Conservation (phyloP, 2,329 filamentous ascomycete genomes). For the Trichoderma polysporum region DNA sequence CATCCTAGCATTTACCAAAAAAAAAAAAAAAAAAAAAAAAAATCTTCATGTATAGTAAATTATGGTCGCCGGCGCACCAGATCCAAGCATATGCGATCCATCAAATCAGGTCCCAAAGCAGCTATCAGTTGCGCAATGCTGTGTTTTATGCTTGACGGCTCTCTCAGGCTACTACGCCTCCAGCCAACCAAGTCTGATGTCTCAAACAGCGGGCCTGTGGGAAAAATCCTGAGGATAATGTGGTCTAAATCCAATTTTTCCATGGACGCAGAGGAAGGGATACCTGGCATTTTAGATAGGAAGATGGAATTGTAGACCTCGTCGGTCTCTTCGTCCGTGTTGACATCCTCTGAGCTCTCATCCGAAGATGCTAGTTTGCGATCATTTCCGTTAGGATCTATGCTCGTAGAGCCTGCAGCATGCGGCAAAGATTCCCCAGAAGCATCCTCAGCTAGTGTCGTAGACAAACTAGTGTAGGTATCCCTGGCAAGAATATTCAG, state of each 20-base stretch:
- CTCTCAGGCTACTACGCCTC: conserved; percentile 51
- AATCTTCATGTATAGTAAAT: background rate
- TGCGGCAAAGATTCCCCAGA: background rate
- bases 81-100: conserved; percentile 58
- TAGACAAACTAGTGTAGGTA: conserved; percentile 54
- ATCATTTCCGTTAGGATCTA: background rate
- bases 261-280: conserved; percentile 57
- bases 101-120: conserved; percentile 61
- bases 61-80: conserved; percentile 36
- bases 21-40: background rate
- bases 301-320: conserved; percentile 49
- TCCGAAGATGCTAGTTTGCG: background rate
- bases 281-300: conserved; percentile 64
- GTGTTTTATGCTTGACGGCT: conserved; percentile 56
- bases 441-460: conserved; percentile 9
- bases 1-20: background rate
- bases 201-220: conserved; percentile 39
- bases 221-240: conserved; percentile 54
- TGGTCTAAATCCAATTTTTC: conserved; percentile 56
- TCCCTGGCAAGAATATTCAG: conserved; percentile 52
- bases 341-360: conserved; percentile 7
- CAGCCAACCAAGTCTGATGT: conserved; percentile 58
- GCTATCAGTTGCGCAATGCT: conserved; percentile 67
- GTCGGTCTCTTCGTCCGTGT: conserved; percentile 26
- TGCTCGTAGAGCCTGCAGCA: background rate